These are phyloP conservation scores for Aspergillus conjunctus DNA, from an alignment of 495 filamentous ascomycete genomes.

Conservation along the genomic window DNA sequence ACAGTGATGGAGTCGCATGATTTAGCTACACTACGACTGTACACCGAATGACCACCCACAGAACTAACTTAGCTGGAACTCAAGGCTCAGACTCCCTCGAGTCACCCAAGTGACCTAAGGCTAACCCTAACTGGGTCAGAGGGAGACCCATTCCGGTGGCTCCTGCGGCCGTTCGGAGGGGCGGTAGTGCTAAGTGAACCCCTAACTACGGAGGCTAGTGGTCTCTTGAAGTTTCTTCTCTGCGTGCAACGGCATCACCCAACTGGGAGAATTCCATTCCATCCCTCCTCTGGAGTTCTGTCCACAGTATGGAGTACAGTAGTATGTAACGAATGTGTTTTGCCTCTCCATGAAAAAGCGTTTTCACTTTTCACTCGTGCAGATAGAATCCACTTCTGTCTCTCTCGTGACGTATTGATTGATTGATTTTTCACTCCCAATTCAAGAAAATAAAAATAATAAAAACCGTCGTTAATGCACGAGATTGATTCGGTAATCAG, in stretches of 20 bases:
- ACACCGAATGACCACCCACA: background rate
- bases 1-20: background rate
- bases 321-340: no score
- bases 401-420: background rate
- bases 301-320: no score
- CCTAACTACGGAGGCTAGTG: slow-evolving; percentile 2
- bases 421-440: background rate
- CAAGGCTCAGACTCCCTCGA: background rate
- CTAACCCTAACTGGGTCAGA: slow-evolving; percentile 7
- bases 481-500: background rate
- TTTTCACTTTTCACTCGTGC: no score
- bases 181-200: slow-evolving; percentile 5
- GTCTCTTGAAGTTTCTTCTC: background rate
- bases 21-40: background rate
- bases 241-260: background rate
- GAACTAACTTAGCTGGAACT: slow-evolving; percentile 13
- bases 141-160: slow-evolving; percentile 7
- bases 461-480: background rate
- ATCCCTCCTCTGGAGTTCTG: no score
- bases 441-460: background rate
- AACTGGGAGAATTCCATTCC: background rate
- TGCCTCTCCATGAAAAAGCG: no score
- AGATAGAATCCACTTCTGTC: background rate
- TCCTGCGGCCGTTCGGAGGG: slow-evolving; percentile 1
- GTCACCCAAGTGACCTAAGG: background rate